Evolutionary conservation across 768 basidiomycete genomes (phyloP), one percentile per base, ranked within the genome.

Genomic region (Leccinum boreale): DNA sequence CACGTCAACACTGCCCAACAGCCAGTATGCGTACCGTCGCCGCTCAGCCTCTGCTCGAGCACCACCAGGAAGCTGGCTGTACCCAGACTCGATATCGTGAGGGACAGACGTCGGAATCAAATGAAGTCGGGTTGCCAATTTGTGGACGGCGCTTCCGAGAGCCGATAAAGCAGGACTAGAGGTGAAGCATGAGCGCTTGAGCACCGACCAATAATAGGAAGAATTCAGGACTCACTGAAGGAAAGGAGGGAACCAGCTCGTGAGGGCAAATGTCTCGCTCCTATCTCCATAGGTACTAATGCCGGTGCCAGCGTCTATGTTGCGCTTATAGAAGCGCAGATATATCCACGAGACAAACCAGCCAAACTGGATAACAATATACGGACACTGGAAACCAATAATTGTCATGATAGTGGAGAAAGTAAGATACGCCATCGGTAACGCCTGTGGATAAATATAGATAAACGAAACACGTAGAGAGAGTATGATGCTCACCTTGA

Each of bases 301-400:
- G 4, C 89, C 87, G 49, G 80, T 82, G 33, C 84, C 69, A 0
- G 81, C 71, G 57, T 93, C 90, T 33, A 78, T 75, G 66, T 89
- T 90, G 71, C 89, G 87, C 77, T 98, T 98, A 80, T 98, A 94
- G 79, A 99, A 98, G 36, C 97, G 86, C 33, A 99, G 83, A 75
- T 97, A 99, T 54, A 92, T 80, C 90, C 94, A 99, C 31, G 90
- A 83, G 8, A 94, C 90, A 56, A 97, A 89, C 94, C 96, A 99
- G n/a, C 96, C 97, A 71, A 98, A 99, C 69, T 99, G 97, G 62
- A 98, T 94, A 67, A 94, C 76, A 52, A 95, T 92, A 78, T 85
- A 96, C 15, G 93, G 94, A 57, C 85, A 88, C 70, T 94, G 94
- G 75, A 87, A 87, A 21, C 93, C 94, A 47, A 94, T 58, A 50